These are phyloP conservation scores for Volvox reticuliferus DNA, from an alignment of 139 green algal genomes.

Conservation along the genomic window DNA sequence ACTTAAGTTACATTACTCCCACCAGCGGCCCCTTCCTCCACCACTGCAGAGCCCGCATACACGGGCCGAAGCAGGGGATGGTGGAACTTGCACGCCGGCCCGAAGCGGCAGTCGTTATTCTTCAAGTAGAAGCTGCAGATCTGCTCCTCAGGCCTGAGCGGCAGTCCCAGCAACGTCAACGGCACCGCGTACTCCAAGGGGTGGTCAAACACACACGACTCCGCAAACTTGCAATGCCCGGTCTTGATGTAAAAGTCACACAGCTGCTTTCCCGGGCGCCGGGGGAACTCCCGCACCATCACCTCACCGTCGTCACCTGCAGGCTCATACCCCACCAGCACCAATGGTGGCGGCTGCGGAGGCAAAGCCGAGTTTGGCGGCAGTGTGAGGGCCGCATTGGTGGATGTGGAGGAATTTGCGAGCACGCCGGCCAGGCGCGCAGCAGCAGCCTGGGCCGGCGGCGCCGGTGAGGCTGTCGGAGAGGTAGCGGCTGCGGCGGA, in stretches of 20 bases:
- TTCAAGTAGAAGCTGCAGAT: constrained; percentile 91
- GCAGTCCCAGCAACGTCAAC: constrained; percentile 76
- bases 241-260: constrained; percentile 96
- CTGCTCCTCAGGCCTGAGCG: constrained; percentile 74
- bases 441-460: neutral
- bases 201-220: constrained; percentile 92
- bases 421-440: neutral
- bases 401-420: neutral
- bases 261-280: constrained; percentile 69
- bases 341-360: neutral
- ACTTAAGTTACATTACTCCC: neutral
- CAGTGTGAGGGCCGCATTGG: neutral
- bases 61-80: constrained; percentile 82
- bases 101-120: constrained; percentile 92
- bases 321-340: constrained; percentile 67
- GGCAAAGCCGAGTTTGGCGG: neutral
- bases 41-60: constrained; percentile 60
- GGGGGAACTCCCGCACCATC: constrained; percentile 68
- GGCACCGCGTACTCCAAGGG: constrained; percentile 74
- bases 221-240: constrained; percentile 90
- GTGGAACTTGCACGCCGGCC: constrained; percentile 92
- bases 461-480: neutral
- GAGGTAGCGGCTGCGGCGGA: neutral
- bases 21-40: neutral
- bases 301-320: constrained; percentile 45